A percentile compares a stretch with the other conserved stretches of the same genome.
These are phyloP conservation scores for Theileria annulata DNA, from an alignment of 169 alveolate species.

Conservation along the genomic window DNA sequence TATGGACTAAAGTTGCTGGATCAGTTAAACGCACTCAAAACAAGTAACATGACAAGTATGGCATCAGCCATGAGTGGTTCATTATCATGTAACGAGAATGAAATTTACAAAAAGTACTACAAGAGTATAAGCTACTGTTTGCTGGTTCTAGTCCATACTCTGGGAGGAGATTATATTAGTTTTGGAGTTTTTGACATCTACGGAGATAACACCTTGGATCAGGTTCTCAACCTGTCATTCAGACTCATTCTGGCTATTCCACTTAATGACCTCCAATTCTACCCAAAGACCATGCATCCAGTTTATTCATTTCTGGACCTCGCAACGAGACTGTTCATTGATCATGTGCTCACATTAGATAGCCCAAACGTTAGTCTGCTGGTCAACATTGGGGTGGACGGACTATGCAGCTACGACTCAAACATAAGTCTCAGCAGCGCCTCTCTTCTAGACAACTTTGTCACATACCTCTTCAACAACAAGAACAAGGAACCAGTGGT, in stretches of 20 bases:
- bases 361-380: slow-evolving; percentile 69
- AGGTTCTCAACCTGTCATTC: slow-evolving; percentile 85
- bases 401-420: slow-evolving; percentile 76
- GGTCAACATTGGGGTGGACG: slow-evolving; percentile 71
- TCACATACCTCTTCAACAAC: slow-evolving; percentile 71
- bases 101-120: slow-evolving; percentile 86
- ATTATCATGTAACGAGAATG: slow-evolving; percentile 73
- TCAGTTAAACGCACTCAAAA: slow-evolving; percentile 30
- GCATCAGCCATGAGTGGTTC: background rate
- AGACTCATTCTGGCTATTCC: slow-evolving; percentile 87
- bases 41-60: background rate
- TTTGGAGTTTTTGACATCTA: slow-evolving; percentile 91
- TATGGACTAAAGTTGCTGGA: slow-evolving; percentile 67
- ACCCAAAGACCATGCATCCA: slow-evolving; percentile 82
- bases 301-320: slow-evolving; percentile 86
- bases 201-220: slow-evolving; percentile 87
- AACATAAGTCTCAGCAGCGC: slow-evolving; percentile 70
- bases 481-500: slow-evolving; percentile 49
- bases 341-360: slow-evolving; percentile 64
- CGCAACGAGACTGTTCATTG: slow-evolving; percentile 84
- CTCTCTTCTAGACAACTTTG: slow-evolving; percentile 74
- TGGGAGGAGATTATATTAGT: slow-evolving; percentile 89
- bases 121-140: slow-evolving; percentile 87
- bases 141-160: slow-evolving; percentile 86
- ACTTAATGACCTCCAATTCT: slow-evolving; percentile 81